Evolutionary conservation across 129 eudicot genomes (phyloP).

Genomic region (Pulicaria dysenterica): DNA sequence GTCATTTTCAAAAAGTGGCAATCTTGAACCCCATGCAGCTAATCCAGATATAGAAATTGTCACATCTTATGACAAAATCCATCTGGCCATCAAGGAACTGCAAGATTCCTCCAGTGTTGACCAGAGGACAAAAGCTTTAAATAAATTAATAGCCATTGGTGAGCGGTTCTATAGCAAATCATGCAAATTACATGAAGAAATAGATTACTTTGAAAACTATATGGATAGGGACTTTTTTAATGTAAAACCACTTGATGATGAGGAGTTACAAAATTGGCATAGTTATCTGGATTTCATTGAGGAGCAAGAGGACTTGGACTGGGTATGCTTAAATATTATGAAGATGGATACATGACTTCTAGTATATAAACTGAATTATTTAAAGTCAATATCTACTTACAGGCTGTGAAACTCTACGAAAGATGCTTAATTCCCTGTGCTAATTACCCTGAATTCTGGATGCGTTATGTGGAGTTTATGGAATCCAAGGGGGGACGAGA

Average conservation of each 20-base stretch:
- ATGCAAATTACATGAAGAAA: conserved; percentile 57
- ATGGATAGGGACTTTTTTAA: conserved; percentile 59
- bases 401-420: conserved; percentile 83
- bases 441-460: conserved; percentile 91
- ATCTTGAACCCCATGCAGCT: conserved; percentile 42
- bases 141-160: conserved; percentile 52
- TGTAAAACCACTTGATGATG: conserved; percentile 69
- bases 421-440: conserved; percentile 96
- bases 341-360: conserved; percentile 24
- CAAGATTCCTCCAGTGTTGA: conserved; percentile 56
- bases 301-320: conserved; percentile 80
- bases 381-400: conserved; percentile 36
- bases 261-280: conserved; percentile 79
- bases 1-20: conserved; percentile 38
- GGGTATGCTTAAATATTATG: conserved; percentile 47
- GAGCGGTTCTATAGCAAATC: conserved; percentile 61
- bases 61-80: conserved; percentile 48
- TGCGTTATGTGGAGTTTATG: conserved; percentile 91
- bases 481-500: conserved; percentile 87
- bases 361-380: conserved; percentile 9
- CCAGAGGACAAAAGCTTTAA: conserved; percentile 53
- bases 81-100: conserved; percentile 52
- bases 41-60: conserved; percentile 31
- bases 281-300: conserved; percentile 72
- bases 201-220: conserved; percentile 62